A percentile compares a stretch with the other conserved stretches of the same genome.
Evolutionary conservation across 768 basidiomycete species (phyloP).

Genomic region (Podaxis sp.): DNA sequence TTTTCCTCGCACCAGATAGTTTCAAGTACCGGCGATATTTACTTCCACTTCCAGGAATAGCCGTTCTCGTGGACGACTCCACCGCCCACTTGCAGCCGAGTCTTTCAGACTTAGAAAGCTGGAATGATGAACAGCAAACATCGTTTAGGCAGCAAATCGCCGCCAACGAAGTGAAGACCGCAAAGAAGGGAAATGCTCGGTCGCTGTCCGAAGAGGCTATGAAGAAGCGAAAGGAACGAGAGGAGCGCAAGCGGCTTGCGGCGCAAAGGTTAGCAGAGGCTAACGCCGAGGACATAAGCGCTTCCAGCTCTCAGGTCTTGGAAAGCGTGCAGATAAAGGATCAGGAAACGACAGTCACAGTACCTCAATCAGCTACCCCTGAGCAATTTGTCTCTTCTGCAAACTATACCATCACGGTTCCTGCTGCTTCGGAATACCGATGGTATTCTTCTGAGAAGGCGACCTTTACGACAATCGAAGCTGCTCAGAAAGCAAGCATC

Average conservation of each 20-base stretch:
- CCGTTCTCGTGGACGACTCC: slow-evolving; percentile 74
- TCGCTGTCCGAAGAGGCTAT: slow-evolving; percentile 63
- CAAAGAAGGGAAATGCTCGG: slow-evolving; percentile 39
- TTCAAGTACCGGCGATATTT: slow-evolving; percentile 6
- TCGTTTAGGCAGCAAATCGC: slow-evolving; percentile 48
- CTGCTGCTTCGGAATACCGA: slow-evolving; percentile 51
- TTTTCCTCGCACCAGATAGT: slow-evolving; percentile 16
- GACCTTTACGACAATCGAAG: slow-evolving; percentile 54
- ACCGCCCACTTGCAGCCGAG: slow-evolving; percentile 54
- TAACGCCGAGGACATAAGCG: slow-evolving; percentile 13
- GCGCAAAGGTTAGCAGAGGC: slow-evolving; percentile 18
- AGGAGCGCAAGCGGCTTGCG: slow-evolving; percentile 40
- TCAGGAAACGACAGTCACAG: neutral
- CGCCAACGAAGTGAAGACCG: slow-evolving; percentile 47
- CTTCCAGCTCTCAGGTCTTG: neutral
- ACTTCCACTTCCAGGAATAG: slow-evolving; percentile 54
- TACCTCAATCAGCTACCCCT: slow-evolving; percentile 16
- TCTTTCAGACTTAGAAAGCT: slow-evolving; percentile 44
- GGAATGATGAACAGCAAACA: slow-evolving; percentile 52
- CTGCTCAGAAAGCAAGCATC: slow-evolving; percentile 65
- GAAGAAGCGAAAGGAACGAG: slow-evolving; percentile 71
- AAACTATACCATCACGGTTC: slow-evolving; percentile 61
- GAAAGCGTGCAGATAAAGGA: neutral
- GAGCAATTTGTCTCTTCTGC: slow-evolving; percentile 18
- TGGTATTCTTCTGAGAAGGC: slow-evolving; percentile 62